These are phyloP conservation scores for Termitomyces bulborhizus DNA, from an alignment of 768 basidiomycete genomes.

Conservation along the genomic window DNA sequence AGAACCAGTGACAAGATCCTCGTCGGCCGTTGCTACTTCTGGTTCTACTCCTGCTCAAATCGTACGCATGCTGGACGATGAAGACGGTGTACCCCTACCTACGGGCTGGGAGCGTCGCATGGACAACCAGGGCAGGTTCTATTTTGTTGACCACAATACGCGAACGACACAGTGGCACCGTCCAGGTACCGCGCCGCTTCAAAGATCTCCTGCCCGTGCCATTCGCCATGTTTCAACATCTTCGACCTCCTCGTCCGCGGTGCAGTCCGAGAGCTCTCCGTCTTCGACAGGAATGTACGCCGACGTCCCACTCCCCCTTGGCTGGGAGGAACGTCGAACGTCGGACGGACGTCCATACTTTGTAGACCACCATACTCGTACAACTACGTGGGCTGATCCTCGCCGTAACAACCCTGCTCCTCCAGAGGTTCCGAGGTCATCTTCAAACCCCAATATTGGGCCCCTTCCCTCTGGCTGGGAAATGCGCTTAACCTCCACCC, in stretches of 20 bases:
- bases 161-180: constrained; percentile 80
- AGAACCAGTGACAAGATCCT: constrained; percentile 9
- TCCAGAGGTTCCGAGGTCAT: constrained; percentile 39
- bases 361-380: constrained; percentile 72
- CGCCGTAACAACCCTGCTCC: constrained; percentile 53
- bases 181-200: constrained; percentile 25
- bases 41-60: constrained; percentile 6
- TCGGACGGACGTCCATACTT: constrained; percentile 76
- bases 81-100: constrained; percentile 61
- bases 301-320: constrained; percentile 73
- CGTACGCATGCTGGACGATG: constrained; percentile 42
- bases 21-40: constrained; percentile 8
- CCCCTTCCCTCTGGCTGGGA: constrained; percentile 91
- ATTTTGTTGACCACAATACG: constrained; percentile 85
- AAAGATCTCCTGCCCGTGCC: constrained; percentile 20
- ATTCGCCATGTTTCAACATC: constrained; percentile 14
- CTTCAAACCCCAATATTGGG: constrained; percentile 60
- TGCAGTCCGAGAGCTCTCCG: constrained; percentile 9
- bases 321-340: constrained; percentile 90
- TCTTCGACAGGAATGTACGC: constrained; percentile 36
- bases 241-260: constrained; percentile 2
- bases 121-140: constrained; percentile 65
- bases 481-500: constrained; percentile 84
- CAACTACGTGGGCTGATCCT: constrained; percentile 91
- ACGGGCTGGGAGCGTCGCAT: constrained; percentile 79